Evolutionary conservation across 148 eudicot genomes (phyloP).

Genomic region (Rhododendron ovatum): DNA sequence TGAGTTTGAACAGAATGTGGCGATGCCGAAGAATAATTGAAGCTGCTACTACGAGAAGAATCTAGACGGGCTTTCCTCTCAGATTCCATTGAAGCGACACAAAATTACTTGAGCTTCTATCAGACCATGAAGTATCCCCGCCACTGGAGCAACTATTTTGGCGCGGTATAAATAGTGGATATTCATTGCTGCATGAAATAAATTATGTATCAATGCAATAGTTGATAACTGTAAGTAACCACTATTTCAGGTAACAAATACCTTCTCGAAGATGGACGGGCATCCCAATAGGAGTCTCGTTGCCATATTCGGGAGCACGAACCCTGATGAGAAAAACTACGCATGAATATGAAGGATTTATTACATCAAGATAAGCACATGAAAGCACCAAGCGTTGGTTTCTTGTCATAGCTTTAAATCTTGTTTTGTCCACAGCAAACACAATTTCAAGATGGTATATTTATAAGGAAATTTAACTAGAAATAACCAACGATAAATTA

Average conservation of each 20-base stretch:
- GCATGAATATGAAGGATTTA: not conserved
- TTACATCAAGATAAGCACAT: not conserved
- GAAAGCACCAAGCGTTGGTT: not conserved
- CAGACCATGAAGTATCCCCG: slow-evolving; percentile 93
- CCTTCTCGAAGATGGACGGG: slow-evolving; percentile 95
- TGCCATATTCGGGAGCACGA: slow-evolving; percentile 98
- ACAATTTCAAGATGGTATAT: not conserved
- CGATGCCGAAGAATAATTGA: slow-evolving; percentile 73
- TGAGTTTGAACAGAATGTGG: slow-evolving; percentile 81
- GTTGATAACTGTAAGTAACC: not conserved
- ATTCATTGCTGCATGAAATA: slow-evolving; percentile 66
- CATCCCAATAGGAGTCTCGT: slow-evolving; percentile 95
- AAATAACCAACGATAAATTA: not conserved
- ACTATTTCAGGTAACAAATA: slow-evolving; percentile 19
- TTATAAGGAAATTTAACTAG: not conserved
- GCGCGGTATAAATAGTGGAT: slow-evolving; percentile 91
- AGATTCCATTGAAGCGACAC: slow-evolving; percentile 72
- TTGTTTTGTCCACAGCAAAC: not conserved
- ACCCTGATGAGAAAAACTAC: slow-evolving; percentile 48
- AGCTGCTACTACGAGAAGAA: slow-evolving; percentile 70
- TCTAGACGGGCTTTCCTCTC: slow-evolving; percentile 67
- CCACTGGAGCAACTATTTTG: slow-evolving; percentile 70
- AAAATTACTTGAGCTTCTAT: slow-evolving; percentile 77
- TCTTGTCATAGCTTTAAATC: not conserved
- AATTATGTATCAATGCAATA: slow-evolving; percentile 15